A percentile compares a stretch with the other conserved stretches of the same genome.
Conservation (phyloP, 2,329 filamentous ascomycete genomes). For the Aspergillus novoparasiticus region DNA sequence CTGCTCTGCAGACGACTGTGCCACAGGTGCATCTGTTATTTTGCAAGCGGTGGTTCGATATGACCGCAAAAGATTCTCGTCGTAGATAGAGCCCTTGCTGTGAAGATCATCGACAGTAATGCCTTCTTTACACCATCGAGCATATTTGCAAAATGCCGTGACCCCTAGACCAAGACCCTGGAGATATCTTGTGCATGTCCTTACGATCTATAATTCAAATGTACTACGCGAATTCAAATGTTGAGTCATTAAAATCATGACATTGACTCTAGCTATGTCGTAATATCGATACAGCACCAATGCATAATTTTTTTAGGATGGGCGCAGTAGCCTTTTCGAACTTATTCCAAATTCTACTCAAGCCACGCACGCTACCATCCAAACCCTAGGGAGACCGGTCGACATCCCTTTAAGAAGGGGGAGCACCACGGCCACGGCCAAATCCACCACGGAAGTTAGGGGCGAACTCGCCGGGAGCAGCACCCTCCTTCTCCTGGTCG, state of each 20-base stretch:
- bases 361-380: slow-evolving; percentile 30
- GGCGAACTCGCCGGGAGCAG: slow-evolving; percentile 87
- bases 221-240: slow-evolving; percentile 2
- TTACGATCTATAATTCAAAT: neutral
- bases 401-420: slow-evolving; percentile 54
- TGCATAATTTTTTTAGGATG: slow-evolving; percentile 33
- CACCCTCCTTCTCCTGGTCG: slow-evolving; percentile 88
- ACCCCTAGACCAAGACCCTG: neutral
- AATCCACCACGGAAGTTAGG: slow-evolving; percentile 91
- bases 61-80: slow-evolving; percentile 45
- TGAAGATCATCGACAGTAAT: neutral
- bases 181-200: neutral
- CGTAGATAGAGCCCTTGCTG: neutral
- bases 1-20: slow-evolving; percentile 62
- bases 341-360: slow-evolving; percentile 29
- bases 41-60: slow-evolving; percentile 39
- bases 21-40: slow-evolving; percentile 52
- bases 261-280: slow-evolving; percentile 36
- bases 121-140: no score
- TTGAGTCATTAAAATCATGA: slow-evolving; percentile 32
- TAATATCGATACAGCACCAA: slow-evolving; percentile 27
- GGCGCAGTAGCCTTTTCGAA: slow-evolving; percentile 30
- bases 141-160: no score
- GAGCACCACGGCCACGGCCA: slow-evolving; percentile 81
- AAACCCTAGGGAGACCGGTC: slow-evolving; percentile 37